phyloP scores from a whole-genome alignment of 2,329 filamentous ascomycete genomes.

The Aspergillus piperis region DNA sequence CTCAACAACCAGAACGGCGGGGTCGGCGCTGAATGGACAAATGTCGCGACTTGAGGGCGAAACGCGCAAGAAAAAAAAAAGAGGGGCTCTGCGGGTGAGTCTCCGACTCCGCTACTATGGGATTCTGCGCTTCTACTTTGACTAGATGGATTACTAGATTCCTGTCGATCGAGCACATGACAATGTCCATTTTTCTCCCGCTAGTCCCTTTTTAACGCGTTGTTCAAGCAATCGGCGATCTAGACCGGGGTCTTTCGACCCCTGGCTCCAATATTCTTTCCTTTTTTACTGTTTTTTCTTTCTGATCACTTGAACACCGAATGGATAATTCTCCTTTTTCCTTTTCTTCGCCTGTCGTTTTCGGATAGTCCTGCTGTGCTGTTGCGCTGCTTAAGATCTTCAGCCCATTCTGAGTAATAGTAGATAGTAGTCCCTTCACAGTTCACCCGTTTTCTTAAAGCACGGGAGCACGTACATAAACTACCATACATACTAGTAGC shows the following conservation, averaged over 20 bases:
- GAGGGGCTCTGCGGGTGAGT: constrained; percentile 17
- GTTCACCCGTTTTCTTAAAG: neutral
- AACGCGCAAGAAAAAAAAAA: neutral
- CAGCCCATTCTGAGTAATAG: too few relatives aligned
- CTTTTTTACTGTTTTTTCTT: constrained; percentile 1
- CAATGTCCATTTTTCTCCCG: constrained; percentile 22
- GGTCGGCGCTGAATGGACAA: neutral
- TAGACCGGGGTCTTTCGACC: constrained; percentile 17
- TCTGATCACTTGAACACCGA: constrained; percentile 14
- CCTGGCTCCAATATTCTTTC: constrained; percentile 10
- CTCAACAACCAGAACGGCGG: constrained; percentile 1
- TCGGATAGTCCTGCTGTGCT: neutral
- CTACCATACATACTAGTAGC: neutral
- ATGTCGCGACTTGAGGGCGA: neutral
- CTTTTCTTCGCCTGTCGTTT: neutral
- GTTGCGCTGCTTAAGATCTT: too few relatives aligned
- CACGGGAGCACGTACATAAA: neutral
- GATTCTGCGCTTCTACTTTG: neutral
- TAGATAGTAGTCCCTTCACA: neutral
- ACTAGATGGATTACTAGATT: constrained; percentile 5
- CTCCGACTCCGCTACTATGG: constrained; percentile 12
- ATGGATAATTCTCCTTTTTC: constrained; percentile 6
- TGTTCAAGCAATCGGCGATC: constrained; percentile 5
- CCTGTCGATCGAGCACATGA: constrained; percentile 24
- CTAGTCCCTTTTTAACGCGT: constrained; percentile 14